Percentiles rank a stretch among this genome's conserved stretches.
These are phyloP conservation scores for Zygnema circumcarinatum DNA, from an alignment of 139 green algal genomes.

Conservation along the genomic window DNA sequence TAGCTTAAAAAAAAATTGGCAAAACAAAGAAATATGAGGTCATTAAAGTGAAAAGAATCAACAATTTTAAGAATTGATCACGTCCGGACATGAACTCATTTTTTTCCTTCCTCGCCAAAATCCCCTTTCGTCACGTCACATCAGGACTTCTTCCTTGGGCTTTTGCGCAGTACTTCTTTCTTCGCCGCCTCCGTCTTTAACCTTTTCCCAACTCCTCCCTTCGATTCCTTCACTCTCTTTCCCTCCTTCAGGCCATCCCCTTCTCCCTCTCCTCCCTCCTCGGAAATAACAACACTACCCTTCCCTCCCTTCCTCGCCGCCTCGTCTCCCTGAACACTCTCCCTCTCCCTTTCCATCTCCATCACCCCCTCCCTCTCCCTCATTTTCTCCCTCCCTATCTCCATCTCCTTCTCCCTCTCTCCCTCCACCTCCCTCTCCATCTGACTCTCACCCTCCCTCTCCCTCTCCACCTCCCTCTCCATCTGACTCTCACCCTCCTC, in stretches of 20 bases:
- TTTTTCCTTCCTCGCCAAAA: not conserved
- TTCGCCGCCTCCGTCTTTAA: not conserved
- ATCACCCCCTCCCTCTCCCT: not conserved
- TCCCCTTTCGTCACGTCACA: not conserved
- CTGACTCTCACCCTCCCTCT: not conserved
- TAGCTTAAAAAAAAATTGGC: too few relatives aligned
- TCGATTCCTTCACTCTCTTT: not conserved
- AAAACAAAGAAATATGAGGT: too few relatives aligned
- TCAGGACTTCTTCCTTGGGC: too few relatives aligned
- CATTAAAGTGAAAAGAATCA: constrained; percentile 63
- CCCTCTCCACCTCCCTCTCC: not conserved
- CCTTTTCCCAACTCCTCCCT: not conserved
- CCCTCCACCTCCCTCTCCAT: not conserved
- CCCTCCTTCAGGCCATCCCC: constrained; percentile 22
- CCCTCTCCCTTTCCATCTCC: not conserved
- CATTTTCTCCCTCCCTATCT: not conserved
- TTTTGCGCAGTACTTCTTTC: too few relatives aligned
- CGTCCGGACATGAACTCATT: constrained; percentile 65
- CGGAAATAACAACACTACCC: not conserved
- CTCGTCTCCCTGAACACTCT: not conserved
- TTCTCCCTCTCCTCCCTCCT: too few relatives aligned
- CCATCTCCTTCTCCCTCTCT: not conserved
- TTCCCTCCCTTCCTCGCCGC: not conserved
- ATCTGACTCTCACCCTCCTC: not conserved
- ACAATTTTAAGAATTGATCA: constrained; percentile 64